Evolutionary conservation across 805 yeast species (phyloP).

Genomic region (Candida berthetii): DNA sequence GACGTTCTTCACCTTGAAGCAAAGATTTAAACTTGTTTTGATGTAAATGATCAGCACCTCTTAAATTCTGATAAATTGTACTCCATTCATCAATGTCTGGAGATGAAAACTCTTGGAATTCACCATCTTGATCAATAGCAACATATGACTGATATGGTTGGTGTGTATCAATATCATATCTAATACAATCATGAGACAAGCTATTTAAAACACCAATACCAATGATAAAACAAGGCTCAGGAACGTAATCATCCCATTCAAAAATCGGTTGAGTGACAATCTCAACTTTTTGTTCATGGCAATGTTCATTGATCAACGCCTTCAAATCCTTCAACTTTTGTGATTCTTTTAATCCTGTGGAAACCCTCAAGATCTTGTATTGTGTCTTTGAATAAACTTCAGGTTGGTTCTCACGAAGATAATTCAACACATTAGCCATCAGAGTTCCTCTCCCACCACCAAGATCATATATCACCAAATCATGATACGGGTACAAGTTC

Average conservation of each 20-base stretch:
- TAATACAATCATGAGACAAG: constrained; percentile 72
- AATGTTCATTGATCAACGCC: constrained; percentile 14
- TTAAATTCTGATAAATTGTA: constrained; percentile 44
- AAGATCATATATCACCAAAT: constrained; percentile 74
- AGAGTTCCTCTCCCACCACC: constrained; percentile 90
- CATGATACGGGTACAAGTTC: constrained; percentile 62
- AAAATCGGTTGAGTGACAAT: constrained; percentile 71
- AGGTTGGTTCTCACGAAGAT: constrained; percentile 54
- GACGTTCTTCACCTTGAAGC: constrained; percentile 25
- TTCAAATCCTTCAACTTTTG: constrained; percentile 3
- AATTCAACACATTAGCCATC: constrained; percentile 70
- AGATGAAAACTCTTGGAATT: constrained; percentile 66
- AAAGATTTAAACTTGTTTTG: constrained; percentile 18
- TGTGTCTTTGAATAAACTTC: constrained; percentile 64
- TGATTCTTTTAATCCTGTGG: constrained; percentile 17
- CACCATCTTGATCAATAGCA: constrained; percentile 64
- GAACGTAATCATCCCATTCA: constrained; percentile 57
- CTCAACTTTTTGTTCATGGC: constrained; percentile 52
- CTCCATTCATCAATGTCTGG: constrained; percentile 57
- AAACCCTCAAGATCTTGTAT: constrained; percentile 31
- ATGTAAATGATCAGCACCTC: constrained; percentile 5
- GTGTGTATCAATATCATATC: constrained; percentile 64
- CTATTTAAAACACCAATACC: constrained; percentile 84
- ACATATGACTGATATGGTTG: constrained; percentile 77
- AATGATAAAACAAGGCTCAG: constrained; percentile 67